Evolutionary conservation across 108 stramenopile genomes (phyloP).

Genomic region (Chaetoceros muelleri): DNA sequence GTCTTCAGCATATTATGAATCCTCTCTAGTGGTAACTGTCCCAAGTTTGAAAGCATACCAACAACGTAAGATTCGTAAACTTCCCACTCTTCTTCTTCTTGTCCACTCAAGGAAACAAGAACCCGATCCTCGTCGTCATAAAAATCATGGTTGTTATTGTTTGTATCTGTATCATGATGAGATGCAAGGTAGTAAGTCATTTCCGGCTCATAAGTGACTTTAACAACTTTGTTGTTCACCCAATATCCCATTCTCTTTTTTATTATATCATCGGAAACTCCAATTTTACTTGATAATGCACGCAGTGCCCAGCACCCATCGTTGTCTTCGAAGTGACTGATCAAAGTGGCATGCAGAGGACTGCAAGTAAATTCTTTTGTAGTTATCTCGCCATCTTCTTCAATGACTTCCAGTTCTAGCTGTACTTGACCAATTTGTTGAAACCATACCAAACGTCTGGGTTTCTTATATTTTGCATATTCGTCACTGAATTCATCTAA

Average conservation of each 20-base stretch:
- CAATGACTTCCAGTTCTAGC: conserved; percentile 84
- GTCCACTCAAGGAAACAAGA: conserved; percentile 54
- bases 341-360: conserved; percentile 83
- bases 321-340: conserved; percentile 86
- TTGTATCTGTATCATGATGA: conserved; percentile 27
- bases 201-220: conserved; percentile 9
- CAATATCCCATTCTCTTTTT: conserved; percentile 75
- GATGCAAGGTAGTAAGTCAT: conserved; percentile 15
- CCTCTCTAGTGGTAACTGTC: conserved; percentile 60
- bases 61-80: conserved; percentile 73
- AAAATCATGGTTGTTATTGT: conserved; percentile 27
- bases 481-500: conserved; percentile 60
- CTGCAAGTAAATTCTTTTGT: conserved; percentile 73
- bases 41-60: conserved; percentile 83
- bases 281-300: conserved; percentile 62
- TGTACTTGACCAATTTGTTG: conserved; percentile 80
- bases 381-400: conserved; percentile 30
- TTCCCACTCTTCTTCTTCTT: conserved; percentile 78
- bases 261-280: conserved; percentile 54
- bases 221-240: conserved; percentile 75
- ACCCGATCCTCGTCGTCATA: conserved; percentile 49
- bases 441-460: conserved; percentile 81
- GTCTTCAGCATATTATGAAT: conserved; percentile 87
- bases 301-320: conserved; percentile 48
- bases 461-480: conserved; percentile 87